Conservation (phyloP, 495 filamentous ascomycete species). For the Daldinia grandis region DNA sequence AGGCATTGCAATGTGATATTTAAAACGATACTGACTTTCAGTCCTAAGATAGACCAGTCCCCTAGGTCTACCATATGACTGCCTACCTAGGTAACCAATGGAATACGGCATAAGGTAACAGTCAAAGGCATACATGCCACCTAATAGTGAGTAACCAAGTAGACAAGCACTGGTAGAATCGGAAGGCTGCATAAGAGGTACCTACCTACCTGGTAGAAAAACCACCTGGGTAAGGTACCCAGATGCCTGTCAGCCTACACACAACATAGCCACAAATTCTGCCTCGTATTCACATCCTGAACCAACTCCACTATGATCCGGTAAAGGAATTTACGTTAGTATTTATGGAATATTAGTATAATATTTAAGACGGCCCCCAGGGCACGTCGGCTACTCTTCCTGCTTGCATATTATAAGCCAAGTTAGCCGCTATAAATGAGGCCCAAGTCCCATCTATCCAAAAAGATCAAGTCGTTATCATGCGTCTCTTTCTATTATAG, state of each 20-base stretch:
- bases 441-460: conserved; percentile 10
- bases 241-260: no score
- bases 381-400: conserved; percentile 9
- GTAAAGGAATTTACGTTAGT: not conserved
- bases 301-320: not conserved
- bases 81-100: not conserved
- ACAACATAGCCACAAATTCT: not conserved
- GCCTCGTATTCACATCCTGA: not conserved
- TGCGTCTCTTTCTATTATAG: conserved; percentile 30
- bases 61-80: not conserved
- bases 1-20: not conserved
- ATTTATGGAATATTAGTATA: conserved; percentile 17
- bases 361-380: conserved; percentile 15
- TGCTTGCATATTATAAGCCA: conserved; percentile 13
- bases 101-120: not conserved
- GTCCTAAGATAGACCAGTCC: not conserved
- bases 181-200: not conserved
- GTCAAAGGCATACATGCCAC: not conserved
- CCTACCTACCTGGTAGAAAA: no score
- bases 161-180: not conserved
- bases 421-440: conserved; percentile 1
- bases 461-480: conserved; percentile 28
- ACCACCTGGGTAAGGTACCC: no score
- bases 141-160: not conserved
- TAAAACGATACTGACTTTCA: not conserved